These are phyloP conservation scores for Solanum hybrid DNA, from an alignment of 305 asterid species.

Conservation along the genomic window DNA sequence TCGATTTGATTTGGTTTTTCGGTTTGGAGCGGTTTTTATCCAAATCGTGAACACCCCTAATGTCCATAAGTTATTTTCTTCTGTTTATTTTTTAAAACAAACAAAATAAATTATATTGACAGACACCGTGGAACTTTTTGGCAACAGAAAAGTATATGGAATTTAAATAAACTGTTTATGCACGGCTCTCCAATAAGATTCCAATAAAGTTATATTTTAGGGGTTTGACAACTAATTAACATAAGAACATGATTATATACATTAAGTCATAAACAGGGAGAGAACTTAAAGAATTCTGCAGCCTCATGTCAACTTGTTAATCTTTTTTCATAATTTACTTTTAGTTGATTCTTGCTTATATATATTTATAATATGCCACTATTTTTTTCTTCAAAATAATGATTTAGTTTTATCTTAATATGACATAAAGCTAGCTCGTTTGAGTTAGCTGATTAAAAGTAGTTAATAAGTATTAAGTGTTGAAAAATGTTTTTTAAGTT, in stretches of 20 bases:
- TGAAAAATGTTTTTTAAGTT: background rate
- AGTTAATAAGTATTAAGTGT: background rate
- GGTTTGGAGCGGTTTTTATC: too few species aligned
- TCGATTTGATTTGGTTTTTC: too few species aligned
- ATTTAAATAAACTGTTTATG: background rate
- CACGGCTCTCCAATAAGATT: background rate
- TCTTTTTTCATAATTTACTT: background rate
- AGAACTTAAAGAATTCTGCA: background rate
- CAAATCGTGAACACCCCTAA: too few species aligned
- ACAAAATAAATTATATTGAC: background rate
- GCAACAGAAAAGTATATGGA: background rate
- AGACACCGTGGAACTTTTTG: background rate
- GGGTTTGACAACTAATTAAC: background rate
- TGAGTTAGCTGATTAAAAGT: background rate
- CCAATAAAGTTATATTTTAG: background rate
- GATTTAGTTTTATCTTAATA: background rate
- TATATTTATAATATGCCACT: background rate
- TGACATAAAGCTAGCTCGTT: background rate
- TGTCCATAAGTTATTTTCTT: background rate
- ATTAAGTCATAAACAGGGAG: background rate
- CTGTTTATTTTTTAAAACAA: background rate
- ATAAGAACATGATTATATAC: background rate
- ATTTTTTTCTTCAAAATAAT: background rate
- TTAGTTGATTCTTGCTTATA: background rate
- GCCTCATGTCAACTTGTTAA: background rate